Conservation (phyloP, 2,329 filamentous ascomycete species). For the Neoscytalidium dimidiatum region DNA sequence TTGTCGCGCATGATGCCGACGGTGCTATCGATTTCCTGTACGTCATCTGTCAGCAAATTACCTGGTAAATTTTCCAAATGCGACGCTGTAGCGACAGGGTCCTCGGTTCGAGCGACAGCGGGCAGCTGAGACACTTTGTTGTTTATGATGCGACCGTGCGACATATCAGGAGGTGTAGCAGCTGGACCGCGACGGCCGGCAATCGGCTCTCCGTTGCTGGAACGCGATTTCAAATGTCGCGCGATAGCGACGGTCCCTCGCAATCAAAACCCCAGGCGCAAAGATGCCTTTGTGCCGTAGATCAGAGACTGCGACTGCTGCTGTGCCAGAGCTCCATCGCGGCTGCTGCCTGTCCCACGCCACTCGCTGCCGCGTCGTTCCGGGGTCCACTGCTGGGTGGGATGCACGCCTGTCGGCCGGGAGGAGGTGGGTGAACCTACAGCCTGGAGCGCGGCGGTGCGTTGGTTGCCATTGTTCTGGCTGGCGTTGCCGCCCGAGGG, state of each 20-base stretch:
- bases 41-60: not conserved
- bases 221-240: not conserved
- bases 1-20: constrained; percentile 96
- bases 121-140: constrained; percentile 6
- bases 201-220: not conserved
- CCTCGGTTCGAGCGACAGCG: not conserved
- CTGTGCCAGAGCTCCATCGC: constrained; percentile 8
- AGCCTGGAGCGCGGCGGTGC: constrained; percentile 76
- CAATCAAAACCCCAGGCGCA: constrained; percentile 6
- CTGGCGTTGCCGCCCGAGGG: constrained; percentile 68
- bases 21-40: constrained; percentile 94
- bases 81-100: not conserved
- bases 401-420: not conserved
- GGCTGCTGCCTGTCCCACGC: not conserved
- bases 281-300: constrained; percentile 3
- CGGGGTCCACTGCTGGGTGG: not conserved
- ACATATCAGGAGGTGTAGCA: constrained; percentile 15
- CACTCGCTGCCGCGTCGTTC: constrained; percentile 6
- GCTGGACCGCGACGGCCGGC: constrained; percentile 4
- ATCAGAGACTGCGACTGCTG: not conserved
- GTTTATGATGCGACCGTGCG: constrained; percentile 12
- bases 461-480: constrained; percentile 59
- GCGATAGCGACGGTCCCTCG: not conserved
- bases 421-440: constrained; percentile 59
- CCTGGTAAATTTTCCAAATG: not conserved